phyloP scores from a whole-genome alignment of 208 protist species.

The Leishmania major region DNA sequence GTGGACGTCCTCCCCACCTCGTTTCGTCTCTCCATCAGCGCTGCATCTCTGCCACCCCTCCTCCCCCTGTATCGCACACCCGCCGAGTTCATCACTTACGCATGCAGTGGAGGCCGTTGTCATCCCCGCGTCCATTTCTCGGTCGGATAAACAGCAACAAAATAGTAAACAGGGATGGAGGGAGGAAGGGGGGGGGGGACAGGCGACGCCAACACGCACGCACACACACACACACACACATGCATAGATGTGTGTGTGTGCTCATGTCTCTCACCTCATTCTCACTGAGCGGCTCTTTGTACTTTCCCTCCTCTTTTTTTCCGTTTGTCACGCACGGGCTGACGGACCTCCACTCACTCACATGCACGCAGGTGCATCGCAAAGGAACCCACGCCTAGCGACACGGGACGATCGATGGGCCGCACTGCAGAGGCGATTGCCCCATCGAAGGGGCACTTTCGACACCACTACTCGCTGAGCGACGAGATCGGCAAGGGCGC shows the following conservation, averaged over 20 bases:
- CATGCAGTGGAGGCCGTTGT: background rate
- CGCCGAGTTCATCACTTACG: background rate
- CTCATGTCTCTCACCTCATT: background rate
- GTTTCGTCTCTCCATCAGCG: background rate
- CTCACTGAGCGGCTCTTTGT: background rate
- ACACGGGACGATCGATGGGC: background rate
- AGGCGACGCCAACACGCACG: background rate
- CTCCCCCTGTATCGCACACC: background rate
- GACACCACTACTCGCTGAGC: slow-evolving; percentile 49
- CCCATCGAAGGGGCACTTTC: slow-evolving; percentile 47
- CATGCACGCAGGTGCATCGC: background rate
- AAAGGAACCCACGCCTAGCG: background rate
- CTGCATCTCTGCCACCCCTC: background rate
- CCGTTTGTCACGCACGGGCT: background rate
- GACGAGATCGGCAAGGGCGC: slow-evolving; percentile 71
- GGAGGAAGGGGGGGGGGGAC: too few species aligned
- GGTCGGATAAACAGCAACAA: background rate
- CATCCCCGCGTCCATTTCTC: background rate
- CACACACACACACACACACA: too few species aligned
- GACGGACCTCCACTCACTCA: background rate
- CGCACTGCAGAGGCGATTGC: background rate
- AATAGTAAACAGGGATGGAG: background rate
- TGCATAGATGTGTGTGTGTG: background rate
- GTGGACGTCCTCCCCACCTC: background rate
- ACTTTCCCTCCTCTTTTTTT: background rate